Percentiles rank a stretch among this genome's conserved stretches.
Evolutionary conservation across 495 filamentous ascomycete species (phyloP).

Genomic region (Penicillium longicatenatum): DNA sequence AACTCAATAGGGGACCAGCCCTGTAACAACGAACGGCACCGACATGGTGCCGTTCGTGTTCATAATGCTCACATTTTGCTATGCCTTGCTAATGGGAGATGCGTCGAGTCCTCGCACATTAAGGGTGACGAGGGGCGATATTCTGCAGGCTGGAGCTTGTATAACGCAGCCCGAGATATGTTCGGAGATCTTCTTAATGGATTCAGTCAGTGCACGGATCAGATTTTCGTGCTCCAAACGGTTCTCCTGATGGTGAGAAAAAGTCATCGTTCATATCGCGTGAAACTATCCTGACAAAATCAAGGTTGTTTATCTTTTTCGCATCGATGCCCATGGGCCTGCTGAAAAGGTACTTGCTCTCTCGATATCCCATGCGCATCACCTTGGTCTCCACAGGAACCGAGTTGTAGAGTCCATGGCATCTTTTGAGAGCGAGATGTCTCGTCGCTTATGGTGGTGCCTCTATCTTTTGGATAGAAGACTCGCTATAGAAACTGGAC

Average conservation of each 20-base stretch:
- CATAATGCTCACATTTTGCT: slow-evolving; percentile 22
- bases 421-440: slow-evolving; percentile 21
- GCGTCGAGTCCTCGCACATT: slow-evolving; percentile 23
- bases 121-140: slow-evolving; percentile 17
- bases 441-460: slow-evolving; percentile 31
- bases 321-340: slow-evolving; percentile 27
- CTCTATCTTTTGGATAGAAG: slow-evolving; percentile 29
- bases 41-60: slow-evolving; percentile 9
- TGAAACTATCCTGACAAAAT: background rate
- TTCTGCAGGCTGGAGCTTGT: slow-evolving; percentile 34
- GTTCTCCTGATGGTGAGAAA: slow-evolving; percentile 24
- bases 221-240: slow-evolving; percentile 28
- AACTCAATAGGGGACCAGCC: background rate
- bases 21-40: background rate
- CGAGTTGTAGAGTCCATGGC: slow-evolving; percentile 19
- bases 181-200: slow-evolving; percentile 26
- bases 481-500: slow-evolving; percentile 30
- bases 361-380: slow-evolving; percentile 28
- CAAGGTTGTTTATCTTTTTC: slow-evolving; percentile 32
- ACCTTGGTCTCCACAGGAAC: slow-evolving; percentile 28
- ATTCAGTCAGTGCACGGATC: slow-evolving; percentile 23
- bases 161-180: slow-evolving; percentile 25
- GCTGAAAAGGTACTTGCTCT: slow-evolving; percentile 33
- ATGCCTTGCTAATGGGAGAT: slow-evolving; percentile 30
- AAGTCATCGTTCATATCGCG: background rate